Evolutionary conservation across 768 basidiomycete genomes (phyloP).

Genomic region (Leucocoprinus sp.): DNA sequence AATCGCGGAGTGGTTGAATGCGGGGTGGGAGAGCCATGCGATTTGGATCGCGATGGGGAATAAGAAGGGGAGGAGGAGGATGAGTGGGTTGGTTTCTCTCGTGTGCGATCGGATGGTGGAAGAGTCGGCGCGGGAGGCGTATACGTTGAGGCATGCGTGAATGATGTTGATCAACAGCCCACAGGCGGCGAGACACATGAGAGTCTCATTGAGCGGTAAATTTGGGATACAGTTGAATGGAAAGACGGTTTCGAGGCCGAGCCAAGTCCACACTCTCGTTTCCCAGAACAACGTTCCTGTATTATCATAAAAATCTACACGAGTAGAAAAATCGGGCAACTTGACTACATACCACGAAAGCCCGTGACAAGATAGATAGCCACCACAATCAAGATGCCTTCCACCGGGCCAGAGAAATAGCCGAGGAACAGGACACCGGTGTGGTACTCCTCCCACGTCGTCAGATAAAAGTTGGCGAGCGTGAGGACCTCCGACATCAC

Average conservation of each 20-base stretch:
- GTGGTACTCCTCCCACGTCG: slow-evolving; percentile 83
- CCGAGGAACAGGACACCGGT: slow-evolving; percentile 88
- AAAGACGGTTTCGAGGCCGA: slow-evolving; percentile 44
- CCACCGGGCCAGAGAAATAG: slow-evolving; percentile 91
- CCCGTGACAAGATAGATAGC: slow-evolving; percentile 73
- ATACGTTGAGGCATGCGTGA: slow-evolving; percentile 74
- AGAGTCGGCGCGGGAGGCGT: slow-evolving; percentile 31
- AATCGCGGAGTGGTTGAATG: slow-evolving; percentile 52
- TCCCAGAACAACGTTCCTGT: slow-evolving; percentile 81
- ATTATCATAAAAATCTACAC: not conserved
- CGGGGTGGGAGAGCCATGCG: slow-evolving; percentile 72
- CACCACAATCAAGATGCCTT: slow-evolving; percentile 87
- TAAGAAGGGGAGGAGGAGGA: slow-evolving; percentile 75
- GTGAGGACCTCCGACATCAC: slow-evolving; percentile 77
- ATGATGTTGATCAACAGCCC: slow-evolving; percentile 76
- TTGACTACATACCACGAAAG: slow-evolving; percentile 46
- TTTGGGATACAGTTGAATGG: slow-evolving; percentile 49
- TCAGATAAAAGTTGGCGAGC: slow-evolving; percentile 72
- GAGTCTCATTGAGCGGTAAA: slow-evolving; percentile 72
- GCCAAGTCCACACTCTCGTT: slow-evolving; percentile 51
- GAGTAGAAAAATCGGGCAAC: not conserved
- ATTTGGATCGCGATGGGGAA: slow-evolving; percentile 64
- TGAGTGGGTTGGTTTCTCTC: slow-evolving; percentile 33
- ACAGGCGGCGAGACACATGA: slow-evolving; percentile 74
- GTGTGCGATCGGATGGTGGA: not conserved